These are phyloP conservation scores for Candida andamanensis DNA, from an alignment of 805 yeast genomes.

Conservation along the genomic window DNA sequence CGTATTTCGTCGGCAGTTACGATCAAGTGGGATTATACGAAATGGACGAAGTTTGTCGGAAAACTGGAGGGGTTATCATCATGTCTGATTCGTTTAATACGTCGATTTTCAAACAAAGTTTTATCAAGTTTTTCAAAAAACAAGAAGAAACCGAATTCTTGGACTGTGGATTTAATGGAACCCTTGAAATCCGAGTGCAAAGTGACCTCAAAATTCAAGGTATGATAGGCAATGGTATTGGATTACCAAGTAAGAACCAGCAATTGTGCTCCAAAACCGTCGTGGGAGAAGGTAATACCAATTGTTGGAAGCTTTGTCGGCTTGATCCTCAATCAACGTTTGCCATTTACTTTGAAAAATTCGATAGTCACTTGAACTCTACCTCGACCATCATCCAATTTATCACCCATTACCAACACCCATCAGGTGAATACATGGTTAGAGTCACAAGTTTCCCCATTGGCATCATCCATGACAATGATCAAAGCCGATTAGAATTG, in stretches of 20 bases:
- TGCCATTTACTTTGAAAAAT: constrained; percentile 75
- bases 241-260: constrained; percentile 37
- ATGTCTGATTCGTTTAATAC: constrained; percentile 93
- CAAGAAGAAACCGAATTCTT: constrained; percentile 77
- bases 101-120: constrained; percentile 88
- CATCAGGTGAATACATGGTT: constrained; percentile 84
- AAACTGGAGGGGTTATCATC: constrained; percentile 86
- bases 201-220: constrained; percentile 88
- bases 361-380: constrained; percentile 6
- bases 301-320: constrained; percentile 56
- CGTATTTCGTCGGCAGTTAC: constrained; percentile 90
- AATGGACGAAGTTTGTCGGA: constrained; percentile 80
- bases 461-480: constrained; percentile 48
- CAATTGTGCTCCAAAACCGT: constrained; percentile 4
- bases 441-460: constrained; percentile 77
- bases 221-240: constrained; percentile 86
- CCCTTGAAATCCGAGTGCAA: constrained; percentile 80
- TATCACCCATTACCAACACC: constrained; percentile 88
- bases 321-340: constrained; percentile 85
- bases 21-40: constrained; percentile 95
- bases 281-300: constrained; percentile 12
- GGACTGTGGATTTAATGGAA: constrained; percentile 86
- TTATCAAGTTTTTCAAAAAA: constrained; percentile 78
- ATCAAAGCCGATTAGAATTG: constrained; percentile 42
- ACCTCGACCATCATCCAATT: constrained; percentile 61